phyloP scores from a whole-genome alignment of 148 eudicot genomes.

The Suaeda aralocaspica region DNA sequence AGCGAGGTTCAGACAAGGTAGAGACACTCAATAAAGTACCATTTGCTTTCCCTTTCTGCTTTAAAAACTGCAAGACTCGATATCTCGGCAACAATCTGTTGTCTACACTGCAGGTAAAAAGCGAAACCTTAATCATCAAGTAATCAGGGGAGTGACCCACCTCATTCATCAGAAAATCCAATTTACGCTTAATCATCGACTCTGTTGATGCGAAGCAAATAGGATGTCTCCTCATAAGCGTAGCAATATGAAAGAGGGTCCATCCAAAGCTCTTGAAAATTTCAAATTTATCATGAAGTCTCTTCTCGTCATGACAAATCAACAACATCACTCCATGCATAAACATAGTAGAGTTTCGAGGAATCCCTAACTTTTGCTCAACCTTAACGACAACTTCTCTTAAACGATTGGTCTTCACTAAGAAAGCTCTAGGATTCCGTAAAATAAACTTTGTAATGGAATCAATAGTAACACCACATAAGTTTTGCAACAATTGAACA shows the following conservation, averaged over 20 bases:
- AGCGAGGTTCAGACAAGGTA: no score
- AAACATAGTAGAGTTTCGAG: slow-evolving; percentile 21
- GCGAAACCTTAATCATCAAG: slow-evolving; percentile 1
- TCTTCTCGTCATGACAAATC: neutral
- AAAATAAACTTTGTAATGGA: slow-evolving; percentile 4
- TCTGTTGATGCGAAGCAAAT: slow-evolving; percentile 18
- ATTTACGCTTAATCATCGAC: slow-evolving; percentile 11
- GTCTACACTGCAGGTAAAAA: slow-evolving; percentile 25
- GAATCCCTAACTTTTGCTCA: slow-evolving; percentile 25
- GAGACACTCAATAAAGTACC: no score
- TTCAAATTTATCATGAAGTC: slow-evolving; percentile 16
- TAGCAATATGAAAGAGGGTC: slow-evolving; percentile 22
- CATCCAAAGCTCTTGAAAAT: slow-evolving; percentile 32
- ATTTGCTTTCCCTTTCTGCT: no score
- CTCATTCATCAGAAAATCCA: slow-evolving; percentile 32
- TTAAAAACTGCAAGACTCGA: slow-evolving; percentile 11
- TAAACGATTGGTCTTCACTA: neutral
- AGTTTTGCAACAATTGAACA: slow-evolving; percentile 18
- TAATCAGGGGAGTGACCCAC: slow-evolving; percentile 25
- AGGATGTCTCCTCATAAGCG: slow-evolving; percentile 22
- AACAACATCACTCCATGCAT: slow-evolving; percentile 16
- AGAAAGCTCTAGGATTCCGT: neutral
- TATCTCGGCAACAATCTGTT: slow-evolving; percentile 33
- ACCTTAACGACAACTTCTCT: slow-evolving; percentile 14
- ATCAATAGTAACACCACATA: slow-evolving; percentile 18